Percentiles rank a stretch among this genome's conserved stretches.
These are phyloP conservation scores for Cryphonectria nitschkei DNA, from an alignment of 2,329 filamentous ascomycete genomes.

Conservation along the genomic window DNA sequence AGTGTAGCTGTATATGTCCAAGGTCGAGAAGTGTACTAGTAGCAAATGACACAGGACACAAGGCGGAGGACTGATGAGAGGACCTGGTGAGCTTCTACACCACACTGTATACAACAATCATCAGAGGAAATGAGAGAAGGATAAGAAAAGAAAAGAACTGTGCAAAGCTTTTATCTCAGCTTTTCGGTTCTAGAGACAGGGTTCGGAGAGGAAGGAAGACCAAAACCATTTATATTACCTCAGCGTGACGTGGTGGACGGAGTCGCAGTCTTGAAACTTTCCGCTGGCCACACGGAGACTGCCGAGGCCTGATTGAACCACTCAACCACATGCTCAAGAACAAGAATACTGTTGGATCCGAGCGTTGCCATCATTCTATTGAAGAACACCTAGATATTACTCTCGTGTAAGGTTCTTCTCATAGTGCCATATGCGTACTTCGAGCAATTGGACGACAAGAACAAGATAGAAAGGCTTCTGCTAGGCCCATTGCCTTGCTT, in stretches of 20 bases:
- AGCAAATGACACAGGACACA: neutral
- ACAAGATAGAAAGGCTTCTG: neutral
- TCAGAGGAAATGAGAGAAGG: neutral
- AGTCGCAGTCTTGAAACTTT: conserved; percentile 3
- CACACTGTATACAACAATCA: neutral
- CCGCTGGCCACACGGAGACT: neutral
- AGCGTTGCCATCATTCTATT: neutral
- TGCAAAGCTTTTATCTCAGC: neutral
- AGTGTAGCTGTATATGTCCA: neutral
- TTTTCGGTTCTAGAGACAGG: neutral
- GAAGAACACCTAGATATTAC: neutral
- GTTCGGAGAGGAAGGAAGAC: conserved; percentile 4
- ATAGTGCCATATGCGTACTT: neutral
- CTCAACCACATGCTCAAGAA: neutral
- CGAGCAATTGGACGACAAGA: neutral
- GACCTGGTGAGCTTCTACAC: neutral
- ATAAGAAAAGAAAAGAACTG: neutral
- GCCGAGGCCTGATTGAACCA: neutral
- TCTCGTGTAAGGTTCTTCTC: neutral
- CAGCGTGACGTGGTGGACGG: conserved; percentile 23
- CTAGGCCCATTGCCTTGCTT: conserved; percentile 3
- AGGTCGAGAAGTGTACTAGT: neutral
- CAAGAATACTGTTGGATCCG: neutral
- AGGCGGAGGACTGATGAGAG: neutral
- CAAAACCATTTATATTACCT: conserved; percentile 24